Evolutionary conservation across 371 early-diverging fungal species (phyloP), one percentile per base, ranked within the genome.

Genomic region (Vairimorpha apis): DNA sequence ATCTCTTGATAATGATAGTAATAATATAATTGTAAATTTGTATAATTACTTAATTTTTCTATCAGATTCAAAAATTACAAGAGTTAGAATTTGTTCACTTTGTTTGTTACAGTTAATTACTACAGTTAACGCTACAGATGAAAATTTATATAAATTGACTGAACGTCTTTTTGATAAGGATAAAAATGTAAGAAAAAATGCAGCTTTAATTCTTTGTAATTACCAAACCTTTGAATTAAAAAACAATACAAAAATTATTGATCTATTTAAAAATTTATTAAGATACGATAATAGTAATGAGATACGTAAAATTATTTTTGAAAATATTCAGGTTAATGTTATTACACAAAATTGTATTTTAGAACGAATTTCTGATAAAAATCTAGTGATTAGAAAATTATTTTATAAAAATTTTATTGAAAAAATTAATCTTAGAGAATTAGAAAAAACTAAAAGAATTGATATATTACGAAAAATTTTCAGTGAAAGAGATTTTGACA

Each of bases 91-190:
- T 14, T 27, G 25, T 53, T 12, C 23, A 2, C 7, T 53, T 23
- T 16, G 29, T 5, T 30, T n/a, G 0, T 8, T 37, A 7, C 51
- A 71, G 16, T 18, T 44, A 3, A 38, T 59, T 30, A 25, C 30
- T 4, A 35, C 32, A 21, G 33, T 38, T 12, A 14, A 18, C 27
- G 27, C 51, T 33, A 64, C 38, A 30, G 21, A 45, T 25, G 73
- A 38, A 23, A 27, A 59, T 43, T 29, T 79, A 18, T 13, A 25
- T 33, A 76, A 76, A 55, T 51, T 79, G 23, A 25, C 56, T 2
- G 76, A 79, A 60, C 68, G 63, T 33, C 16, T 79, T 13, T 79
- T 79, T 70, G 79, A 79, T 68, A 75, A 70, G 37, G 79, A 79
- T 25, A 64, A 29, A 27, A n/a, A 30, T n/a, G 71, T 79, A 23